Percentiles rank a stretch among this genome's conserved stretches.
Evolutionary conservation across 768 basidiomycete genomes (phyloP).

Genomic region (Termitomyces heimii): DNA sequence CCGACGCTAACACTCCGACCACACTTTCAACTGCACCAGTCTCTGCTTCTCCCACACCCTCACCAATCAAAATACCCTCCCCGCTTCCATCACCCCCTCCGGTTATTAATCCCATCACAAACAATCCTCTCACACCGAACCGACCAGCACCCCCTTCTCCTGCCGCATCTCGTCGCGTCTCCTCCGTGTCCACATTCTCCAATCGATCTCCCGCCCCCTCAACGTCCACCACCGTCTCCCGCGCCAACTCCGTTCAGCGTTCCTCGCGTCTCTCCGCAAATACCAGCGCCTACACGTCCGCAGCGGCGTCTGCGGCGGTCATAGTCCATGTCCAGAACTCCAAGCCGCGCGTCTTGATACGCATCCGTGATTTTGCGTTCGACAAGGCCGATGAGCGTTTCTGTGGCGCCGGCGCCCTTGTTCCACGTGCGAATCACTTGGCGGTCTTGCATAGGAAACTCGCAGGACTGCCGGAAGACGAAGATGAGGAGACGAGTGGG

Average conservation of each 20-base stretch:
- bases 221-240: conserved; percentile 7
- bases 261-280: neutral
- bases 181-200: conserved; percentile 23
- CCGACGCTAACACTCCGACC: neutral
- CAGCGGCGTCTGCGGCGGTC: neutral
- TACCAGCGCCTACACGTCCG: neutral
- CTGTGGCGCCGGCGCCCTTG: conserved; percentile 30
- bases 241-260: conserved; percentile 8
- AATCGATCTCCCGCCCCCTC: conserved; percentile 16
- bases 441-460: conserved; percentile 25
- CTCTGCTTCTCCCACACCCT: neutral
- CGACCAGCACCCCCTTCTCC: conserved; percentile 14
- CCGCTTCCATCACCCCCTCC: neutral
- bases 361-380: conserved; percentile 40
- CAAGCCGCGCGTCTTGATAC: conserved; percentile 18
- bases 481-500: conserved; percentile 11
- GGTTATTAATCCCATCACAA: too few relatives aligned
- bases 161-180: conserved; percentile 12
- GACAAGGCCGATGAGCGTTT: conserved; percentile 28
- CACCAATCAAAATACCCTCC: conserved; percentile 3
- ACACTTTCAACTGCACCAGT: neutral
- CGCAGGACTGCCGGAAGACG: conserved; percentile 10
- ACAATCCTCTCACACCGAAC: conserved; percentile 13
- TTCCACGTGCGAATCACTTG: conserved; percentile 34
- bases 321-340: neutral